These are phyloP conservation scores for Puccinia triticina DNA, from an alignment of 1,284 basidiomycete species.

Conservation along the genomic window DNA sequence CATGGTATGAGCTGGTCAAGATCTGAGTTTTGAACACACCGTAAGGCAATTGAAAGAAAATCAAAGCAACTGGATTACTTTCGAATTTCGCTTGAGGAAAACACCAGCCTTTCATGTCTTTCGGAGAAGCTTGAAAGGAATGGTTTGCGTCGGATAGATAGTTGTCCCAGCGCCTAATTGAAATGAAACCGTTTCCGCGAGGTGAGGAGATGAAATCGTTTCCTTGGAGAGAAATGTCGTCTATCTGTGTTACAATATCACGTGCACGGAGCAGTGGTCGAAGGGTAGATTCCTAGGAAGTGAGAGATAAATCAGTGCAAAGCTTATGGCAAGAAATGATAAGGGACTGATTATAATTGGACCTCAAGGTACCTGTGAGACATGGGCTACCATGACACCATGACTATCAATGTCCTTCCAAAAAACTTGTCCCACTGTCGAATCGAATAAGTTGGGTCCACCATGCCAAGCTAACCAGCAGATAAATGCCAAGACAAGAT, in stretches of 20 bases:
- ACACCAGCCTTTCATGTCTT: constrained; percentile 27
- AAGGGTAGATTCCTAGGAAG: constrained; percentile 19
- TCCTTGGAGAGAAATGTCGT: constrained; percentile 1
- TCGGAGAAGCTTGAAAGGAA: not conserved
- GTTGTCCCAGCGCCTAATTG: constrained; percentile 4
- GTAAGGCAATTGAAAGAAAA: not conserved
- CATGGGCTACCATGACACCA: constrained; percentile 33
- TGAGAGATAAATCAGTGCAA: not conserved
- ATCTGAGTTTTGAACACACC: not conserved
- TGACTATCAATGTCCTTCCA: constrained; percentile 20
- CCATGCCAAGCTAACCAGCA: constrained; percentile 46
- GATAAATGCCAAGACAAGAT: constrained; percentile 34
- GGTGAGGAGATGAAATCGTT: not conserved
- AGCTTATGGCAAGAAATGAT: not conserved
- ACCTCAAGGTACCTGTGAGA: not conserved
- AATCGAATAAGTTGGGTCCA: constrained; percentile 26
- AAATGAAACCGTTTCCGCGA: not conserved
- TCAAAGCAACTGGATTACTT: constrained; percentile 6
- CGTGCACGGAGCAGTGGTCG: not conserved
- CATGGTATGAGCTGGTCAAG: not conserved
- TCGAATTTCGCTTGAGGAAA: not conserved
- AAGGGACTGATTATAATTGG: not conserved
- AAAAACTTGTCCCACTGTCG: constrained; percentile 23
- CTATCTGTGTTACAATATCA: constrained; percentile 33
- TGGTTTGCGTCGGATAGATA: constrained; percentile 7